Evolutionary conservation across 129 eudicot genomes (phyloP).

Genomic region (Mikania micrantha): DNA sequence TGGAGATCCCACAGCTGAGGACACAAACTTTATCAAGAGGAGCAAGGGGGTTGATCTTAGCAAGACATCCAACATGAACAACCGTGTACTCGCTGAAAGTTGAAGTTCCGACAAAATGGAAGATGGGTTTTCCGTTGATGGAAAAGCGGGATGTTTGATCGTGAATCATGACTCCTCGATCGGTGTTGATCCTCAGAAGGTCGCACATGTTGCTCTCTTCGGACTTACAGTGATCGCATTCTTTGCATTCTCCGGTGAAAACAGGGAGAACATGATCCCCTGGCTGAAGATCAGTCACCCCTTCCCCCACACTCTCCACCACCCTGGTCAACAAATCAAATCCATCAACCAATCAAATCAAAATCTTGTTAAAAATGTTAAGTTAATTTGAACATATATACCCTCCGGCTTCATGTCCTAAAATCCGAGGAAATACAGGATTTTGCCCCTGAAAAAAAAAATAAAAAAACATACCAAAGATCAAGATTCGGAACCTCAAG

Average conservation of each 20-base stretch:
- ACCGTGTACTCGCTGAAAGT: constrained; percentile 88
- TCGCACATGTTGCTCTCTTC: constrained; percentile 87
- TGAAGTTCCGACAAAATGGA: constrained; percentile 77
- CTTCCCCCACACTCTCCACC: constrained; percentile 90
- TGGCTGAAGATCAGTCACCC: constrained; percentile 60
- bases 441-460: constrained; percentile 54
- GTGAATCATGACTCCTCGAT: constrained; percentile 69
- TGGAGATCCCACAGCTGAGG: constrained; percentile 82
- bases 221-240: constrained; percentile 78
- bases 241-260: constrained; percentile 79
- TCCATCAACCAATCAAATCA: no score
- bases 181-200: constrained; percentile 76
- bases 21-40: no score
- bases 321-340: constrained; percentile 24
- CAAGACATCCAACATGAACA: constrained; percentile 69
- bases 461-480: no score
- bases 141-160: constrained; percentile 66
- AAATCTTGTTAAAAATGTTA: no score
- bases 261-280: constrained; percentile 94
- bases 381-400: no score
- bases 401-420: constrained; percentile 96
- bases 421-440: constrained; percentile 69
- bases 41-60: constrained; percentile 69
- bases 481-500: neutral
- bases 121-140: constrained; percentile 66